Conservation (phyloP, 2,329 filamentous ascomycete genomes). For the Cladosporium sp. region DNA sequence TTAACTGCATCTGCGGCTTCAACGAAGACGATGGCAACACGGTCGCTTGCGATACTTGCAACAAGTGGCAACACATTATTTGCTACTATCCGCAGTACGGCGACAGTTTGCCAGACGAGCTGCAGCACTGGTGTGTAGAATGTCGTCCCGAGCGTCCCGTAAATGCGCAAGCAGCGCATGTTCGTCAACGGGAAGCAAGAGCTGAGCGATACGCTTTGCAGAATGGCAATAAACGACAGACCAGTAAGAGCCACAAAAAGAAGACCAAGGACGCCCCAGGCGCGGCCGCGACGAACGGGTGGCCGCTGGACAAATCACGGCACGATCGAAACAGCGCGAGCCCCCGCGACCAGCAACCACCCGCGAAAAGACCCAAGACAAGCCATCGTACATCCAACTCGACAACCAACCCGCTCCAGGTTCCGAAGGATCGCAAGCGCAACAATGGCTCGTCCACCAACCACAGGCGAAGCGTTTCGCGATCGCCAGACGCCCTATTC, state of each 20-base stretch:
- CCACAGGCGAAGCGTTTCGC: constrained; percentile 69
- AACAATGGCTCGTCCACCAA: constrained; percentile 47
- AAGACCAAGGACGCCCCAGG: constrained; percentile 62
- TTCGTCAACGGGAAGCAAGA: constrained; percentile 24
- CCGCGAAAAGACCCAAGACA: constrained; percentile 74
- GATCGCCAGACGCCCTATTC: constrained; percentile 49
- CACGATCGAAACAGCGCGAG: constrained; percentile 47
- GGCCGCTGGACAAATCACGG: constrained; percentile 50
- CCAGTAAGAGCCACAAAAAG: constrained; percentile 81
- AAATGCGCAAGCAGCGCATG: constrained; percentile 67
- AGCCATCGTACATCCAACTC: constrained; percentile 74
- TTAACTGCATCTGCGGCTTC: constrained; percentile 96
- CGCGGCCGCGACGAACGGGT: constrained; percentile 59
- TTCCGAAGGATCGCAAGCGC: constrained; percentile 52
- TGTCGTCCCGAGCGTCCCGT: constrained; percentile 68
- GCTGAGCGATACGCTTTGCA: constrained; percentile 52
- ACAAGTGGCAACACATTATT: constrained; percentile 97
- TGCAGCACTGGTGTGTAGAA: constrained; percentile 78
- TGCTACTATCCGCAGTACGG: constrained; percentile 80
- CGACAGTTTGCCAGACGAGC: constrained; percentile 55
- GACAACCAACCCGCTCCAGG: constrained; percentile 54
- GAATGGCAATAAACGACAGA: constrained; percentile 59
- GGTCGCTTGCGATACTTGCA: constrained; percentile 90
- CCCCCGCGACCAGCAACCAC: constrained; percentile 49
- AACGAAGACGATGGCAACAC: constrained; percentile 95